Percentiles rank a stretch among this genome's conserved stretches.
These are phyloP conservation scores for Pugionium dolabratum DNA, from an alignment of 345 rosid species.

Conservation along the genomic window DNA sequence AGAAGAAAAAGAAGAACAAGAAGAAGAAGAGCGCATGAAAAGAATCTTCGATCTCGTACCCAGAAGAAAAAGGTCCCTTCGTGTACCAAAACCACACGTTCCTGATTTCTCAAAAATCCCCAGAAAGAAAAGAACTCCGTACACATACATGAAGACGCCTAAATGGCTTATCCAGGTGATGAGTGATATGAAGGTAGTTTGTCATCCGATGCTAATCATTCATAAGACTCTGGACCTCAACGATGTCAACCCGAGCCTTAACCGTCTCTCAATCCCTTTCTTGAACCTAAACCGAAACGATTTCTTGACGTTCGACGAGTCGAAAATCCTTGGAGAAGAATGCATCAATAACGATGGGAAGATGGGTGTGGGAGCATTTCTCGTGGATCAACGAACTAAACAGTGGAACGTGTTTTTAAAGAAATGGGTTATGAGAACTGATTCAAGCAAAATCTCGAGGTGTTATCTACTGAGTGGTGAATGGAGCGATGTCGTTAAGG, in stretches of 20 bases:
- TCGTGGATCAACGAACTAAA: conserved; percentile 18
- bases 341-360: neutral
- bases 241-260: conserved; percentile 11
- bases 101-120: neutral
- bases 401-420: conserved; percentile 14
- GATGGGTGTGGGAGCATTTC: conserved; percentile 10
- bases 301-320: conserved; percentile 23
- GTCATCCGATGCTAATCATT: conserved; percentile 10
- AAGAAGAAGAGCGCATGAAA: neutral
- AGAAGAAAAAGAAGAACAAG: neutral
- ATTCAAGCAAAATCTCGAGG: neutral
- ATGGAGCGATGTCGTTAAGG: conserved; percentile 12
- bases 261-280: conserved; percentile 32
- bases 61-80: conserved; percentile 7
- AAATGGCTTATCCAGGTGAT: conserved; percentile 10
- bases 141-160: conserved; percentile 1
- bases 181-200: neutral
- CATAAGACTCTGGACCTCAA: conserved; percentile 11
- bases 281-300: neutral
- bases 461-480: conserved; percentile 19
- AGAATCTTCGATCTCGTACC: conserved; percentile 22
- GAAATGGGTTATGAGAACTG: neutral
- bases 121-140: neutral
- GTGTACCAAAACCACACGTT: neutral
- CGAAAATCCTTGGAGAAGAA: neutral